Percentiles rank a stretch among this genome's conserved stretches.
phyloP scores from a whole-genome alignment of 1,284 basidiomycete species.

The Fomitiporia mediterranea region DNA sequence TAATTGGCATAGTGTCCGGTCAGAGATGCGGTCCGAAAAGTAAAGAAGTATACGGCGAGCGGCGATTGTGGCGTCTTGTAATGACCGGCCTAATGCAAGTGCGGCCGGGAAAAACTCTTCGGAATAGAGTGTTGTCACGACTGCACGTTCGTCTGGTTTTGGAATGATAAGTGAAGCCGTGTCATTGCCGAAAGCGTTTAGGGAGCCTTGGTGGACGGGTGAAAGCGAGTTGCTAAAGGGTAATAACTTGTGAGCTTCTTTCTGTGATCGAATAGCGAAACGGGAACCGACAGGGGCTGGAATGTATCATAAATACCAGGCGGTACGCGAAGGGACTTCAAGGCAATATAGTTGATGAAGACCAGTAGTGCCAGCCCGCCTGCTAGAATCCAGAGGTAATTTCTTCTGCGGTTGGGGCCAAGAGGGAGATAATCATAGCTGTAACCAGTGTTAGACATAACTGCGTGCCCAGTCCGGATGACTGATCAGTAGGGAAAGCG shows the following conservation, averaged over 20 bases:
- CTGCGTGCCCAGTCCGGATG: not conserved
- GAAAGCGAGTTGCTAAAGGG: conserved; percentile 4
- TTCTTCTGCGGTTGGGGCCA: not conserved
- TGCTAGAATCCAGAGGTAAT: not conserved
- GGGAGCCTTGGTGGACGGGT: not conserved
- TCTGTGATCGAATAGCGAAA: not conserved
- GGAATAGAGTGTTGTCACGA: conserved; percentile 41
- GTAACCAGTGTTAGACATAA: not conserved
- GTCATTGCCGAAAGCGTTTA: not conserved
- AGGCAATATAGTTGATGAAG: not conserved
- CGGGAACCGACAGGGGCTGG: conserved; percentile 26
- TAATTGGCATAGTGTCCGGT: conserved; percentile 37
- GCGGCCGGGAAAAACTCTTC: conserved; percentile 39
- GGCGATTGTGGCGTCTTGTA: conserved; percentile 33
- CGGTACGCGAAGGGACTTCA: not conserved
- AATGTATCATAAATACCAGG: conserved; percentile 25
- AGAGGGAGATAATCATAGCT: not conserved
- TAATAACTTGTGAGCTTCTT: not conserved
- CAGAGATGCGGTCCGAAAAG: conserved; percentile 36
- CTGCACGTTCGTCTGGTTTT: conserved; percentile 29
- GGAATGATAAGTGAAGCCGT: not conserved
- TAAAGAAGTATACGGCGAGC: conserved; percentile 36
- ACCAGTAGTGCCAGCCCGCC: not conserved
- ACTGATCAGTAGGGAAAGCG: too few species aligned
- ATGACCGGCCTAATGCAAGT: conserved; percentile 41